Evolutionary conservation across 2,329 filamentous ascomycete species (phyloP).

Genomic region (Fonsecaea multimorphosa): DNA sequence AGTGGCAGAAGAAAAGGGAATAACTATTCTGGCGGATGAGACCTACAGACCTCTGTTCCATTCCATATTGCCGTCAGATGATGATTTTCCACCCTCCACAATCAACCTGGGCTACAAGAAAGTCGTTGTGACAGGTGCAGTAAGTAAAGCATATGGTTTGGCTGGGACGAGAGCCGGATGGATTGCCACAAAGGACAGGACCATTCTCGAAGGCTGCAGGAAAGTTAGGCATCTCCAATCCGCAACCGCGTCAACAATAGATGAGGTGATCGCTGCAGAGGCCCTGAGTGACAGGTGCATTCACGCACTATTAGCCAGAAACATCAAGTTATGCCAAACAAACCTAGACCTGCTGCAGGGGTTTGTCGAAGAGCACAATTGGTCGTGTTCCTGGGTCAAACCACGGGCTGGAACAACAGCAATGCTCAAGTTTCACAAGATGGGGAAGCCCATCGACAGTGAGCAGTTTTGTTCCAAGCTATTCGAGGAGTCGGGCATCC

Average conservation of each 20-base stretch:
- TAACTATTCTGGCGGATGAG: conserved; percentile 77
- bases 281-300: conserved; percentile 71
- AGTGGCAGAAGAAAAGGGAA: conserved; percentile 66
- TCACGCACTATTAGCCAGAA: conserved; percentile 66
- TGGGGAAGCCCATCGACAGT: conserved; percentile 70
- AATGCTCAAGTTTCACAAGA: conserved; percentile 71
- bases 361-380: conserved; percentile 70
- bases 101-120: conserved; percentile 74
- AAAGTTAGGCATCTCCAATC: conserved; percentile 79
- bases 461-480: conserved; percentile 73
- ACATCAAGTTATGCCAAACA: conserved; percentile 69
- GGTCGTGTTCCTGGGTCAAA: conserved; percentile 71
- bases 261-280: conserved; percentile 77
- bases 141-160: conserved; percentile 84
- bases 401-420: conserved; percentile 81
- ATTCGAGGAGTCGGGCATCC: conserved; percentile 70
- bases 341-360: conserved; percentile 71
- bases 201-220: conserved; percentile 68
- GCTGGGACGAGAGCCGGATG: conserved; percentile 84
- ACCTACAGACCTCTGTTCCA: conserved; percentile 87
- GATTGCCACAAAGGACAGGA: conserved; percentile 71
- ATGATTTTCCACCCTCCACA: conserved; percentile 68
- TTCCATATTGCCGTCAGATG: conserved; percentile 61
- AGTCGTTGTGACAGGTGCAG: conserved; percentile 75
- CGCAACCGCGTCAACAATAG: conserved; percentile 82